Evolutionary conservation across 148 eudicot genomes (phyloP), one percentile per base, ranked within the genome.

Genomic region (Silene latifolia): DNA sequence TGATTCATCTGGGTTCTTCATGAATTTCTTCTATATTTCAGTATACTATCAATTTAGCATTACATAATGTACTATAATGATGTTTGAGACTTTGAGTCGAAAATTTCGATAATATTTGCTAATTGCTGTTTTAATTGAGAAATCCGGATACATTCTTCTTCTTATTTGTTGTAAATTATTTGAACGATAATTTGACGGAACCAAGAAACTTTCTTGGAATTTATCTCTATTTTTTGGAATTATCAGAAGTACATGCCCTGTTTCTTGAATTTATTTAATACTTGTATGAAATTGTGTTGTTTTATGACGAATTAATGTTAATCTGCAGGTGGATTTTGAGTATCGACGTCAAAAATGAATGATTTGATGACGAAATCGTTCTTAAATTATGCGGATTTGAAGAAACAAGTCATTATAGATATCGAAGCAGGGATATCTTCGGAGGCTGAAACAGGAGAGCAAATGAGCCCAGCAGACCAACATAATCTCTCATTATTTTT

Each of bases 301-400:
- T 3, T 24, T 25, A 63, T 68, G 68, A 76, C 57, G 24, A 65
- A 53, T 59, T 48, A 51, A 5, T 56, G 35, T 20, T 78, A 17
- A 20, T 70, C 73, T 15, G 23, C 78, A 85, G 87, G 83, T 74
- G 77, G 79, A 72, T 23, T 54, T 80, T 66, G 59, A 66, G 71
- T 51, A 57, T 25, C 44, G 56, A 58, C 19, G 20, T 1, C 71
- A 15, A 88, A 85, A 74, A 93, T 93, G 94, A 93, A 93, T 71
- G 97, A 93, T 81, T 84, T 91, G 23, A 89, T 93, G 98, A 89
- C 95, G 11, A 87, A 86, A 74, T 93, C 98, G 71, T 93, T 93
- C 65, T 73, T 87, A 83, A 89, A 79, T 86, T 93, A 89, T 78
- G 97, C 81, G 71, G 93, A 93, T 39, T 82, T 93, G 87, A 91